These are phyloP conservation scores for Stramenopiles sp. DNA, from an alignment of 352 stramenopile genomes.

Conservation along the genomic window DNA sequence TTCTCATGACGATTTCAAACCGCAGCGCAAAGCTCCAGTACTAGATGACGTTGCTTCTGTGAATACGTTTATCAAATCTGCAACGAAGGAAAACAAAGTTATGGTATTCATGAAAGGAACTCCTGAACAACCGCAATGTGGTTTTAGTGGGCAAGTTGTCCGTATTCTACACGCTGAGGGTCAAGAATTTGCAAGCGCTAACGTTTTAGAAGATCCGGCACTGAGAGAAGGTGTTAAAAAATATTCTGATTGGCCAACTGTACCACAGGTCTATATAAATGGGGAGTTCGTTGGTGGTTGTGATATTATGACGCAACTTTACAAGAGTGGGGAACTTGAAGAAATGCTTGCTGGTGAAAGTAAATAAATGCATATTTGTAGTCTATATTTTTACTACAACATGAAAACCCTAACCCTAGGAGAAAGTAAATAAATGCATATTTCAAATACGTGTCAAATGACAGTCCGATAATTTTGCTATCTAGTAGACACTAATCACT, in stretches of 20 bases:
- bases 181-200: slow-evolving; percentile 30
- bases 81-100: slow-evolving; percentile 20
- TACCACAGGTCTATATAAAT: slow-evolving; percentile 90
- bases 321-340: slow-evolving; percentile 48
- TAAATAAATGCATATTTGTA: slow-evolving; percentile 18
- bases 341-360: slow-evolving; percentile 34
- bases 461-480: no score
- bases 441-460: no score
- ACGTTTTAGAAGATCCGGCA: slow-evolving; percentile 55
- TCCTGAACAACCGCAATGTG: slow-evolving; percentile 68
- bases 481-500: no score
- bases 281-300: slow-evolving; percentile 94
- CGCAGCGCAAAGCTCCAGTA: slow-evolving; percentile 22
- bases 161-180: slow-evolving; percentile 43
- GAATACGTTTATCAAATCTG: slow-evolving; percentile 2
- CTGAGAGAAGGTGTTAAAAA: slow-evolving; percentile 92
- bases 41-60: slow-evolving; percentile 3
- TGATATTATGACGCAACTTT: slow-evolving; percentile 85
- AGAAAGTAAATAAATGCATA: no score
- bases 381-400: no score
- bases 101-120: slow-evolving; percentile 99
- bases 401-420: no score
- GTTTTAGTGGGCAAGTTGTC: slow-evolving; percentile 82
- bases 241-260: slow-evolving; percentile 27
- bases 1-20: slow-evolving; percentile 49